Evolutionary conservation across 371 early-diverging fungal genomes (phyloP).

Genomic region (Zopfochytrium polystomum): DNA sequence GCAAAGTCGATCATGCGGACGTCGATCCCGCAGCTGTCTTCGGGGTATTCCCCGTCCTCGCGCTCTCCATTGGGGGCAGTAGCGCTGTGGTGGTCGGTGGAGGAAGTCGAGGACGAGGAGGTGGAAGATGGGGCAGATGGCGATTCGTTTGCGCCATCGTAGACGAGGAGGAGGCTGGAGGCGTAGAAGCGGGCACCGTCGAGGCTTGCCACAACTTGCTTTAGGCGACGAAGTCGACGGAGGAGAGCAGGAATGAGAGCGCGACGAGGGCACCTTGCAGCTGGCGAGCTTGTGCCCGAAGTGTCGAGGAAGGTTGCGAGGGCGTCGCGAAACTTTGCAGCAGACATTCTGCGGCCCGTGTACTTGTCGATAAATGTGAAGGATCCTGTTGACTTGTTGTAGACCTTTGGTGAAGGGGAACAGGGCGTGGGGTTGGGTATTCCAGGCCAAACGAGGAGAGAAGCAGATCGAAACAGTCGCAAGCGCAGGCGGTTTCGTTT

Average conservation of each 20-base stretch:
- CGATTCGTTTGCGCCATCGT: conserved; percentile 59
- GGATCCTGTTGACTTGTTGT: conserved; percentile 62
- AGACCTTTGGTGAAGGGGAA: conserved; percentile 59
- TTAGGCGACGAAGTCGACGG: conserved; percentile 63
- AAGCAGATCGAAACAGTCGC: too few species aligned
- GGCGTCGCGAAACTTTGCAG: conserved; percentile 67
- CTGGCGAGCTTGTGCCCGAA: too few species aligned
- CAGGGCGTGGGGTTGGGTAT: background rate
- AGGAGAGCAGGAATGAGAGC: conserved; percentile 71
- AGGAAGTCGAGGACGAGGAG: background rate
- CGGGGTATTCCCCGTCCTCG: background rate
- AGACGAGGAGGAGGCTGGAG: conserved; percentile 77
- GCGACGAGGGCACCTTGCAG: too few species aligned
- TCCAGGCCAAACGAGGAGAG: background rate
- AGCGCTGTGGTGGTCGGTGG: background rate
- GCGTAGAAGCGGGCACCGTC: conserved; percentile 85
- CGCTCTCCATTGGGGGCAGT: background rate
- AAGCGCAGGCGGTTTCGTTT: too few species aligned
- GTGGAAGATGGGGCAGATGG: background rate
- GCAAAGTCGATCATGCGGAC: conserved; percentile 94
- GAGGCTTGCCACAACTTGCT: conserved; percentile 64
- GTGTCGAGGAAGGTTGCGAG: conserved; percentile 76
- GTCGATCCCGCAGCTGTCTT: conserved; percentile 32
- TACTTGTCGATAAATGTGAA: conserved; percentile 89
- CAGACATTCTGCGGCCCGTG: conserved; percentile 79